phyloP scores from a whole-genome alignment of 2,329 filamentous ascomycete species.

The Chalaropsis ovoidea region DNA sequence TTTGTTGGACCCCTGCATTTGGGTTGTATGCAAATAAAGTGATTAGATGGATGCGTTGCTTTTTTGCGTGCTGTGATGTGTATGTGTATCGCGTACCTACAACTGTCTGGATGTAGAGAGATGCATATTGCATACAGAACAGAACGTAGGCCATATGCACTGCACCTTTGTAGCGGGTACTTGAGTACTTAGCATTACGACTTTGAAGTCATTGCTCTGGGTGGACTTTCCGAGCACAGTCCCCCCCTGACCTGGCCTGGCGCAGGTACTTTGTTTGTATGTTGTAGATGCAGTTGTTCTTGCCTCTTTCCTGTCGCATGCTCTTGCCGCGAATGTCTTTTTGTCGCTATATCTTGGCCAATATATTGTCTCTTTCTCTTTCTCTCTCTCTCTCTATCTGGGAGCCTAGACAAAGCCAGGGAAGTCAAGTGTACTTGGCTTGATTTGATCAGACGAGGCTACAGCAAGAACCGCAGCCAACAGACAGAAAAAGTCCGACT shows the following conservation, averaged over 20 bases:
- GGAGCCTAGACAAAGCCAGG: slow-evolving; percentile 1
- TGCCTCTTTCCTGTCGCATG: neutral
- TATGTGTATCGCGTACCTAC: neutral
- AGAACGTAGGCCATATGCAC: neutral
- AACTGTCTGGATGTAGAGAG: neutral
- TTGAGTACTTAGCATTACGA: neutral
- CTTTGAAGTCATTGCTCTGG: slow-evolving; percentile 1
- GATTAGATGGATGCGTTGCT: neutral
- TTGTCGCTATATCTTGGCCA: neutral
- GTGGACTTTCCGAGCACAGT: neutral
- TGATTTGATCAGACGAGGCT: slow-evolving; percentile 11
- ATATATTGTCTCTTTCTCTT: neutral
- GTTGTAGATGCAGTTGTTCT: no score
- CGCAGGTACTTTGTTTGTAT: neutral
- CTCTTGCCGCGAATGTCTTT: neutral
- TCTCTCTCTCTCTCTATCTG: neutral
- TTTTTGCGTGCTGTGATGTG: neutral
- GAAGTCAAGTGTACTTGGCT: neutral
- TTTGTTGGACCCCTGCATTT: neutral
- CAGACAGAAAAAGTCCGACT: neutral
- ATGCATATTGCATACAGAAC: neutral
- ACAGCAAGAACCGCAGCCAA: neutral
- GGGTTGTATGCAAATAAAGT: neutral
- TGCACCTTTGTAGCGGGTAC: neutral
- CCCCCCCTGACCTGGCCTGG: neutral